These are phyloP conservation scores for Phytopythium oedochilum DNA, from an alignment of 352 stramenopile genomes.

Conservation along the genomic window DNA sequence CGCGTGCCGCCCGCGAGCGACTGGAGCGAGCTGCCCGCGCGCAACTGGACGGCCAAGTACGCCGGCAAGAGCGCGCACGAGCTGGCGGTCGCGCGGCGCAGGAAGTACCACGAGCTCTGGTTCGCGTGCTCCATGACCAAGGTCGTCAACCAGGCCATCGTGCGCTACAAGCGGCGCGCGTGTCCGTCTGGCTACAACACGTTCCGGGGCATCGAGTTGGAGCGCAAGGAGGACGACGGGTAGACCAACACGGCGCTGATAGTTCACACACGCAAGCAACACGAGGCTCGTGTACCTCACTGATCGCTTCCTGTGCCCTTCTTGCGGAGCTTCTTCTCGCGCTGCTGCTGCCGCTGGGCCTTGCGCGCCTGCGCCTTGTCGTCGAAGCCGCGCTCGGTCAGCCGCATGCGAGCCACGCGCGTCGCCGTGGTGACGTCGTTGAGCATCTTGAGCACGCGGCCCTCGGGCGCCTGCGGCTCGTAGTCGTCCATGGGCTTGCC, in stretches of 20 bases:
- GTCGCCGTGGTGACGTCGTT: slow-evolving; percentile 94
- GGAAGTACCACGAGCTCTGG: slow-evolving; percentile 39
- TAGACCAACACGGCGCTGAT: not conserved
- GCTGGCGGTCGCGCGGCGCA: not conserved
- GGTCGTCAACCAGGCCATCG: slow-evolving; percentile 38
- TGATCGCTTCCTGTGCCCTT: not conserved
- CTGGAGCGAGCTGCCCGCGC: slow-evolving; percentile 18
- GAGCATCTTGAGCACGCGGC: slow-evolving; percentile 93
- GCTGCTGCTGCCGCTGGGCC: slow-evolving; percentile 51
- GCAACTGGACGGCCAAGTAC: slow-evolving; percentile 11
- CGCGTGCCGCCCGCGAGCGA: slow-evolving; percentile 34
- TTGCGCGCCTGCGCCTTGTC: slow-evolving; percentile 78
- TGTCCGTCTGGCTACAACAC: slow-evolving; percentile 44
- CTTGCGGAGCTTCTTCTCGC: slow-evolving; percentile 17
- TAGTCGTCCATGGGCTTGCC: slow-evolving; percentile 92
- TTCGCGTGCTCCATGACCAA: slow-evolving; percentile 37
- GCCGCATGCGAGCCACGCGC: slow-evolving; percentile 91
- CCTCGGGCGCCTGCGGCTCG: slow-evolving; percentile 69
- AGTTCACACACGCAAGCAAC: not conserved
- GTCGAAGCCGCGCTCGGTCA: slow-evolving; percentile 87
- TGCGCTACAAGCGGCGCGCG: slow-evolving; percentile 38
- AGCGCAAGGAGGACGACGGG: not conserved
- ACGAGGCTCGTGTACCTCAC: too few relatives aligned
- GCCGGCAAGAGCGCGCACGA: not conserved
- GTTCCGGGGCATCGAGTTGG: slow-evolving; percentile 30